Percentiles rank a stretch among this genome's conserved stretches.
These are phyloP conservation scores for Termitomyces heimii DNA, from an alignment of 768 basidiomycete species.

Conservation along the genomic window DNA sequence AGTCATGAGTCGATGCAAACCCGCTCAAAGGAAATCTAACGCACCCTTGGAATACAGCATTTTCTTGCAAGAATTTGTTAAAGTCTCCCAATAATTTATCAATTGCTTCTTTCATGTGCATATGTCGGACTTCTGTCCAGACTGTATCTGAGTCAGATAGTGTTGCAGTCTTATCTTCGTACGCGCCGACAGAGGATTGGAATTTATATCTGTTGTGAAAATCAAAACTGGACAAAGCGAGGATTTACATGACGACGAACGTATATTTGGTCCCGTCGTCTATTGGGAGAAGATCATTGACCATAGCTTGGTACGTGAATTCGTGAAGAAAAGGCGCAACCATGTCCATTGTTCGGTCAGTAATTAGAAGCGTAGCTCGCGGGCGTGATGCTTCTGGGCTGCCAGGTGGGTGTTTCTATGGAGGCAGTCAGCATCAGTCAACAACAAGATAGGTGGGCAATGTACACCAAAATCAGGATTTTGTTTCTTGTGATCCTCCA, in stretches of 20 bases:
- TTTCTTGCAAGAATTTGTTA: constrained; percentile 88
- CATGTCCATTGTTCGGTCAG: constrained; percentile 95
- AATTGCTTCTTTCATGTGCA: constrained; percentile 99
- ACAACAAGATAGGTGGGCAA: constrained; percentile 5
- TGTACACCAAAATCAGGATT: constrained; percentile 88
- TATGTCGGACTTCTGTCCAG: constrained; percentile 90
- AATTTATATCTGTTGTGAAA: constrained; percentile 72
- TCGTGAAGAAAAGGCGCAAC: constrained; percentile 90
- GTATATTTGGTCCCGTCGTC: constrained; percentile 82
- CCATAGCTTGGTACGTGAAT: constrained; percentile 99
- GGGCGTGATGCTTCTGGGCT: constrained; percentile 51
- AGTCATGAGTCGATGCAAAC: constrained; percentile 2
- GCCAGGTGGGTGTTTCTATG: constrained; percentile 36
- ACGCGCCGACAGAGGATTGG: constrained; percentile 78
- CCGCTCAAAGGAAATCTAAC: constrained; percentile 15
- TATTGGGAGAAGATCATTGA: constrained; percentile 87
- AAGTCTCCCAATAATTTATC: constrained; percentile 97
- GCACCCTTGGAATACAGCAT: constrained; percentile 91
- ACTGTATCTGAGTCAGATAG: constrained; percentile 86
- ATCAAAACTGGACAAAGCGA: not conserved
- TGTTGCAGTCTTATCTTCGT: constrained; percentile 82
- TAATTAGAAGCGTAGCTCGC: constrained; percentile 80
- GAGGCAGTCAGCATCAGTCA: constrained; percentile 1
- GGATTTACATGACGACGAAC: constrained; percentile 39
- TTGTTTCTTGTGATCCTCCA: constrained; percentile 83